Evolutionary conservation across 345 rosid species (phyloP).

Genomic region (Lepidium didymum): DNA sequence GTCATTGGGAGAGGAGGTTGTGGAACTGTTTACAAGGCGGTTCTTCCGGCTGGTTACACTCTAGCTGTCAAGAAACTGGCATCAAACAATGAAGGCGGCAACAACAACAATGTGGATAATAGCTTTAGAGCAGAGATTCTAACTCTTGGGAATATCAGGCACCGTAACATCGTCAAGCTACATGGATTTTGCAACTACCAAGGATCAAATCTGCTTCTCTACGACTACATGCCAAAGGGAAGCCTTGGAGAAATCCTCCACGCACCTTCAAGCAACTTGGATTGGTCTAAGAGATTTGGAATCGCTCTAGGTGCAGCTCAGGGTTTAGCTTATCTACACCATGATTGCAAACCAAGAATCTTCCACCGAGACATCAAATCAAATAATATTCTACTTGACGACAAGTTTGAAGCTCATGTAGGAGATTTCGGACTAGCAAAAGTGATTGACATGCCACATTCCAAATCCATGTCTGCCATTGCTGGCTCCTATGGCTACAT

Average conservation of each 20-base stretch:
- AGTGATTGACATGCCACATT: constrained; percentile 81
- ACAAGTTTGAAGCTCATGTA: constrained; percentile 78
- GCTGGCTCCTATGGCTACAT: constrained; percentile 98
- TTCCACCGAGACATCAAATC: constrained; percentile 74
- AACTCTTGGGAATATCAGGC: constrained; percentile 78
- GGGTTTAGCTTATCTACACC: constrained; percentile 62
- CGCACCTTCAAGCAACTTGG: constrained; percentile 41
- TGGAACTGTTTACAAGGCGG: constrained; percentile 82
- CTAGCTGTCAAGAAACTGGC: constrained; percentile 83
- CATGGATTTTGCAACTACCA: constrained; percentile 83
- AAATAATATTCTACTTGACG: constrained; percentile 47
- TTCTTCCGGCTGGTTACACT: constrained; percentile 45
- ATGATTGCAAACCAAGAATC: constrained; percentile 84
- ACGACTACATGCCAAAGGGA: constrained; percentile 37
- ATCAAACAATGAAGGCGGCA: constrained; percentile 60
- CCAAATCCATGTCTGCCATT: constrained; percentile 90
- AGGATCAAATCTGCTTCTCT: constrained; percentile 70
- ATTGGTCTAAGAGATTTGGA: constrained; percentile 69
- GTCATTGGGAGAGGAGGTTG: constrained; percentile 84
- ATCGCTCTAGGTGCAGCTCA: constrained; percentile 63
- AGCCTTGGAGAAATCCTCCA: constrained; percentile 79
- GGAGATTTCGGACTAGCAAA: constrained; percentile 95
- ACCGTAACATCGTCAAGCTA: constrained; percentile 85
- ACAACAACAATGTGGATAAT: constrained; percentile 49
- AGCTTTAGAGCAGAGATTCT: constrained; percentile 81